Evolutionary conservation across 1,139 yeast genomes (phyloP).

Genomic region (Debaryomycetaceae sp.): DNA sequence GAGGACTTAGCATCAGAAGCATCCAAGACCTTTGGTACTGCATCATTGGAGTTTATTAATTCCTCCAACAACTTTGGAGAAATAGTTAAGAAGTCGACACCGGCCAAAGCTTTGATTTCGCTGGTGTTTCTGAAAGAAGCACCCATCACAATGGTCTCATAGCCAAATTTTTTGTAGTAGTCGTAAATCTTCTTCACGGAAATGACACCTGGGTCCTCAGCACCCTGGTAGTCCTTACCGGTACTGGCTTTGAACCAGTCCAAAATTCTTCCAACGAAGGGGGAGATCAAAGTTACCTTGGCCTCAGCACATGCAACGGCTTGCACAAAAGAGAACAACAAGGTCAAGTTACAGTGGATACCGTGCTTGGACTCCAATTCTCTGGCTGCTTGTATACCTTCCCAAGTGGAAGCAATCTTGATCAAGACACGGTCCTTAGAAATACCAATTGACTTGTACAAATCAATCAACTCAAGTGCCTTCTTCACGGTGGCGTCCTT

Average conservation of each 20-base stretch:
- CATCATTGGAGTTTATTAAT: constrained; percentile 71
- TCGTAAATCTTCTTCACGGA: constrained; percentile 88
- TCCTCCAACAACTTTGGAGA: constrained; percentile 92
- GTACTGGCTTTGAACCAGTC: constrained; percentile 98
- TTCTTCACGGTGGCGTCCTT: constrained; percentile 89
- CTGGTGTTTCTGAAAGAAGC: constrained; percentile 98
- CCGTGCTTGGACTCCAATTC: constrained; percentile 89
- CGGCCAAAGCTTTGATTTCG: constrained; percentile 96
- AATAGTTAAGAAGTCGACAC: constrained; percentile 94
- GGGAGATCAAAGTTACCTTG: constrained; percentile 90
- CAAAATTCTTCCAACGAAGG: constrained; percentile 98
- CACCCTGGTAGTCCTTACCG: constrained; percentile 80
- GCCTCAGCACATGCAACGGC: constrained; percentile 99
- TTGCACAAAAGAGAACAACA: constrained; percentile 91
- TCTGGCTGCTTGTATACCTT: constrained; percentile 98
- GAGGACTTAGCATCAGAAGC: constrained; percentile 51
- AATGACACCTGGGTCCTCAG: constrained; percentile 92
- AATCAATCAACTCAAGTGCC: constrained; percentile 82
- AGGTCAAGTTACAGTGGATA: constrained; percentile 92
- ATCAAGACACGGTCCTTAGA: constrained; percentile 86
- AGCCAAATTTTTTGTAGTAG: constrained; percentile 96
- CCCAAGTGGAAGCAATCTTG: constrained; percentile 98
- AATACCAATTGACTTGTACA: constrained; percentile 83
- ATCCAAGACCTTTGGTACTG: constrained; percentile 79
- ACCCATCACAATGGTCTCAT: constrained; percentile 99